Evolutionary conservation across 73 alveolate genomes (phyloP).

Genomic region (Tetrahymena malaccensis): DNA sequence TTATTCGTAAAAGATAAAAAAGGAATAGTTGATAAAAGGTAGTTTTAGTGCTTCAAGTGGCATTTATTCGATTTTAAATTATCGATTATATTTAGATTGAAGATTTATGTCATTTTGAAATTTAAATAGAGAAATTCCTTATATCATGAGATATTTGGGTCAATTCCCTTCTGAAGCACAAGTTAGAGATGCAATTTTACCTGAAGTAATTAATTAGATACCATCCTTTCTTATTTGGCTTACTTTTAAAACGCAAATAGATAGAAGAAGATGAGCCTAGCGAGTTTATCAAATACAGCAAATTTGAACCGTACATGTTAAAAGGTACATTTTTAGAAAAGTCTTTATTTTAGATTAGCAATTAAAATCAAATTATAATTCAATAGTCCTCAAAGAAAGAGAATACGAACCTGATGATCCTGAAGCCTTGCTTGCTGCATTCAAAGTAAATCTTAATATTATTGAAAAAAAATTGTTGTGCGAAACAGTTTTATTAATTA

Average conservation of each 20-base stretch:
- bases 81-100: constrained; percentile 1
- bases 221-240: neutral
- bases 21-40: constrained; percentile 35
- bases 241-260: neutral
- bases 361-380: neutral
- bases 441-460: neutral
- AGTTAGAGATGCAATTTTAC: constrained; percentile 31
- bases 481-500: neutral
- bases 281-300: constrained; percentile 20
- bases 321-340: neutral
- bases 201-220: neutral
- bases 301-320: constrained; percentile 38
- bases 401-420: constrained; percentile 43
- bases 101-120: neutral
- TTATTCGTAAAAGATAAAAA: constrained; percentile 12
- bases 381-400: constrained; percentile 7
- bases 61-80: neutral
- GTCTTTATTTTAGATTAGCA: no score
- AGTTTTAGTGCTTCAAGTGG: neutral
- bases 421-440: constrained; percentile 36
- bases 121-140: constrained; percentile 16
- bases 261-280: constrained; percentile 41
- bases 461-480: neutral
- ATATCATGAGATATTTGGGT: constrained; percentile 38
- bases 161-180: constrained; percentile 39